These are phyloP conservation scores for Malus sylvestris DNA, from an alignment of 306 rosid species.

Conservation along the genomic window DNA sequence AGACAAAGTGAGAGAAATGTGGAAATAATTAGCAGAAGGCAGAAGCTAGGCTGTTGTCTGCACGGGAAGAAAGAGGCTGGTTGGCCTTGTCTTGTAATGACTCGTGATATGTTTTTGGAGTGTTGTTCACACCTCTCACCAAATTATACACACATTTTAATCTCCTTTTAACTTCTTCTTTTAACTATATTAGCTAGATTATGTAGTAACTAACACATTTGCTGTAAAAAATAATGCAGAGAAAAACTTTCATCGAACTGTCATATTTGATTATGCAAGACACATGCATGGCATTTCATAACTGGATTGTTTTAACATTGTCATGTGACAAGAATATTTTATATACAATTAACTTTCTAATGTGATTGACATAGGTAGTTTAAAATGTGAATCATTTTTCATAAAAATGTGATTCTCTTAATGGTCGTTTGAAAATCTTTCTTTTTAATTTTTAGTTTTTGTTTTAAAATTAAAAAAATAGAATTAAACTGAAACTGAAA, in stretches of 20 bases:
- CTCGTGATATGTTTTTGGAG: constrained; percentile 27
- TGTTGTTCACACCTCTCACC: constrained; percentile 3
- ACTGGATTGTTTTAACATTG: background rate
- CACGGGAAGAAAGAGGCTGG: background rate
- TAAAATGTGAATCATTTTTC: background rate
- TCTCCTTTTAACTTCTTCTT: background rate
- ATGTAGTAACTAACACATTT: background rate
- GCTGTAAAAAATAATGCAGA: background rate
- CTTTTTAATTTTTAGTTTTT: no score
- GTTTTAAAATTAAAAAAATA: no score
- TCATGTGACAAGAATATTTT: no score
- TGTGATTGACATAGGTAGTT: background rate
- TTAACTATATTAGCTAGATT: background rate
- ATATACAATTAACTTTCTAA: no score
- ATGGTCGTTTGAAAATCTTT: background rate
- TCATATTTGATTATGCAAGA: no score
- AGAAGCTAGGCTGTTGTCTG: background rate
- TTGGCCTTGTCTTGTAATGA: constrained; percentile 19
- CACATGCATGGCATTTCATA: background rate
- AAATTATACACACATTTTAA: background rate
- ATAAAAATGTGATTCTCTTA: background rate
- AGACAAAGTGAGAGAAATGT: background rate
- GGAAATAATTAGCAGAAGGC: background rate
- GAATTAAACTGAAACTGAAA: no score
- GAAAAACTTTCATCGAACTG: background rate